These are phyloP conservation scores for Lactuca saligna DNA, from an alignment of 129 eudicot genomes.

Conservation along the genomic window DNA sequence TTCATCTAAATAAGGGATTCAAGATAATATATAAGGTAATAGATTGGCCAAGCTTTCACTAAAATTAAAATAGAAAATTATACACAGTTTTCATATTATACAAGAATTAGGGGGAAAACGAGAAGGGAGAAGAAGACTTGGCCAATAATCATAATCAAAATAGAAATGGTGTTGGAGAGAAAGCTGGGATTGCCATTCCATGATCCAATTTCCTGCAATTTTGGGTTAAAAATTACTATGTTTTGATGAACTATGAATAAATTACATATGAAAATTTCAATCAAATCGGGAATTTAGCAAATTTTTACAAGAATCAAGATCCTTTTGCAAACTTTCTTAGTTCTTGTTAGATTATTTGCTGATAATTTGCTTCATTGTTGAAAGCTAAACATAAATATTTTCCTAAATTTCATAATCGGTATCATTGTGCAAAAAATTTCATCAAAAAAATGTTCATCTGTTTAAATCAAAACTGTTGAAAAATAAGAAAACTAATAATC, in stretches of 20 bases:
- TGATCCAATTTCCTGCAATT: conserved; percentile 27
- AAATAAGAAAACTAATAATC: neutral
- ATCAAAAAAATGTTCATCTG: too few species aligned
- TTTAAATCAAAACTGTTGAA: neutral
- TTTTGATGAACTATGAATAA: neutral
- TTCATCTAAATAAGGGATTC: neutral
- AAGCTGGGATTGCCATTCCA: conserved; percentile 30
- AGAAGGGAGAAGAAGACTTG: neutral
- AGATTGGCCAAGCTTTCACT: conserved; percentile 13
- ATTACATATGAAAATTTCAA: neutral
- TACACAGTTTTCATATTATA: conserved; percentile 20
- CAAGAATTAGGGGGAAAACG: neutral
- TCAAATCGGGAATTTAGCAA: neutral
- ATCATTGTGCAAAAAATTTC: neutral
- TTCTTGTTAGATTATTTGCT: neutral
- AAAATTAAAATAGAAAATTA: conserved; percentile 8
- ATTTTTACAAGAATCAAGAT: neutral
- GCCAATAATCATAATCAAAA: conserved; percentile 17
- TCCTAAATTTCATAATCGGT: neutral
- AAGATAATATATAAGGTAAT: neutral
- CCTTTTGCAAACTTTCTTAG: neutral
- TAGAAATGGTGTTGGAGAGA: conserved; percentile 33
- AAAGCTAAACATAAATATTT: neutral
- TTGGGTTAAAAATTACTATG: neutral
- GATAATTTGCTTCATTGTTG: neutral